Evolutionary conservation across 2,329 filamentous ascomycete species (phyloP).

Genomic region (Dissoconium aciculare): DNA sequence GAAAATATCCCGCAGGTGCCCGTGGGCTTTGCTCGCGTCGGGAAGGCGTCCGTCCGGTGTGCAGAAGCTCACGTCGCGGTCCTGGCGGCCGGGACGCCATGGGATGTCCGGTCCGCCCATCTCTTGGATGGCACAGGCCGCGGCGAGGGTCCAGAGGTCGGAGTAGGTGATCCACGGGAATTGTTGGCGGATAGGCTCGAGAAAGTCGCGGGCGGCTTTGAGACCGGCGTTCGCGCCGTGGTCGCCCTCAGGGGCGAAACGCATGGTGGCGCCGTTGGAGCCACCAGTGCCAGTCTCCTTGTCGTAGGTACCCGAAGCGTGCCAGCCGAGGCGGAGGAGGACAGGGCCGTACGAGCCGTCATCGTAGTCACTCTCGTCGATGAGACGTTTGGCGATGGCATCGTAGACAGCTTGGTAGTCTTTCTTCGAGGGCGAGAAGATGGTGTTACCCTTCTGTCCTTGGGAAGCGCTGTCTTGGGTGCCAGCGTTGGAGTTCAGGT

Average conservation of each 20-base stretch:
- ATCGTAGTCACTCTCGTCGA: slow-evolving; percentile 89
- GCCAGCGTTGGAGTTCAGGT: slow-evolving; percentile 48
- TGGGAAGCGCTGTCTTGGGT: slow-evolving; percentile 30
- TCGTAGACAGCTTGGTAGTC: slow-evolving; percentile 97
- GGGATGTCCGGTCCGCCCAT: slow-evolving; percentile 81
- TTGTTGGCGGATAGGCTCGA: slow-evolving; percentile 77
- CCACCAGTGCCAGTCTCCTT: slow-evolving; percentile 77
- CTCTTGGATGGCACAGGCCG: slow-evolving; percentile 79
- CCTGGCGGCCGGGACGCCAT: slow-evolving; percentile 72
- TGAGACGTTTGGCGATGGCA: slow-evolving; percentile 60
- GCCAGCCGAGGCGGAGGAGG: slow-evolving; percentile 81
- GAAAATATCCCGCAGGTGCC: slow-evolving; percentile 84
- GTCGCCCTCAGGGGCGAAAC: slow-evolving; percentile 73
- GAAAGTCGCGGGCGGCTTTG: slow-evolving; percentile 73
- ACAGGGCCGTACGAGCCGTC: slow-evolving; percentile 94
- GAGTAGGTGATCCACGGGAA: slow-evolving; percentile 96
- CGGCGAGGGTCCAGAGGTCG: slow-evolving; percentile 88
- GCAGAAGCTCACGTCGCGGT: slow-evolving; percentile 68
- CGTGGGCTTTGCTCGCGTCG: slow-evolving; percentile 61
- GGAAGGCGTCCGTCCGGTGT: slow-evolving; percentile 86
- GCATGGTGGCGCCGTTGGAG: slow-evolving; percentile 94
- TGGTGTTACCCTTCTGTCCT: slow-evolving; percentile 19
- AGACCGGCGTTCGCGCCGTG: slow-evolving; percentile 93
- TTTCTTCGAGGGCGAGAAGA: slow-evolving; percentile 37
- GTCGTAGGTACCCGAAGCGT: slow-evolving; percentile 84